phyloP scores from a whole-genome alignment of 257 asterid species.

The Forsythia viridissima region DNA sequence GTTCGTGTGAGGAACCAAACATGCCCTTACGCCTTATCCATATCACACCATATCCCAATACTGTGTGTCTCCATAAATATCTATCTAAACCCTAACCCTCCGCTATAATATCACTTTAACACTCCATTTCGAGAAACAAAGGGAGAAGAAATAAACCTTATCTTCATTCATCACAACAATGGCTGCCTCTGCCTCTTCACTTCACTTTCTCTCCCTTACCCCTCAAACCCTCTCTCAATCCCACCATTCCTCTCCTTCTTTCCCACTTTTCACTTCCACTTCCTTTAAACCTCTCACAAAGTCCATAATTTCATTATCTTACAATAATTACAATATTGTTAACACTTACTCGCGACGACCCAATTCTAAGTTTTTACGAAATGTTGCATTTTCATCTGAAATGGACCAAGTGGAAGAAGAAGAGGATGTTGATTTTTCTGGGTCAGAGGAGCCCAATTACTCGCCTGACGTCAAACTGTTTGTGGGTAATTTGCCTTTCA shows the following conservation, averaged over 20 bases:
- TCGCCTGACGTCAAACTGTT: conserved; percentile 73
- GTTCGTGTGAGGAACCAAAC: neutral
- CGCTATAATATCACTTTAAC: neutral
- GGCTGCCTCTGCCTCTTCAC: conserved; percentile 70
- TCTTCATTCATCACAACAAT: conserved; percentile 30
- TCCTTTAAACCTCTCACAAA: conserved; percentile 46
- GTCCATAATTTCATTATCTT: conserved; percentile 31
- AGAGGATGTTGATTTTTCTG: conserved; percentile 10
- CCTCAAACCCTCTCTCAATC: conserved; percentile 56
- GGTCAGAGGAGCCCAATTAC: conserved; percentile 32
- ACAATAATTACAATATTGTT: conserved; percentile 10
- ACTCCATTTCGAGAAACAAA: neutral
- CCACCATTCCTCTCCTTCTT: conserved; percentile 33
- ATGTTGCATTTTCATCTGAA: conserved; percentile 68
- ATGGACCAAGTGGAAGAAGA: conserved; percentile 41
- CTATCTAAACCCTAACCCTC: neutral
- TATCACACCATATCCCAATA: neutral
- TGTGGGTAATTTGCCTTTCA: conserved; percentile 86
- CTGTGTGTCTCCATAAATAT: neutral
- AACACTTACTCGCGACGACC: neutral
- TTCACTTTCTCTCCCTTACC: conserved; percentile 24
- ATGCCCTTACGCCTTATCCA: neutral
- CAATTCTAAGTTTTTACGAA: conserved; percentile 34
- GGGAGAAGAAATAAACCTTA: conserved; percentile 31
- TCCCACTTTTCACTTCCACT: conserved; percentile 35